These are phyloP conservation scores for Cyberlindnera amylophila DNA, from an alignment of 805 yeast genomes.

Conservation along the genomic window DNA sequence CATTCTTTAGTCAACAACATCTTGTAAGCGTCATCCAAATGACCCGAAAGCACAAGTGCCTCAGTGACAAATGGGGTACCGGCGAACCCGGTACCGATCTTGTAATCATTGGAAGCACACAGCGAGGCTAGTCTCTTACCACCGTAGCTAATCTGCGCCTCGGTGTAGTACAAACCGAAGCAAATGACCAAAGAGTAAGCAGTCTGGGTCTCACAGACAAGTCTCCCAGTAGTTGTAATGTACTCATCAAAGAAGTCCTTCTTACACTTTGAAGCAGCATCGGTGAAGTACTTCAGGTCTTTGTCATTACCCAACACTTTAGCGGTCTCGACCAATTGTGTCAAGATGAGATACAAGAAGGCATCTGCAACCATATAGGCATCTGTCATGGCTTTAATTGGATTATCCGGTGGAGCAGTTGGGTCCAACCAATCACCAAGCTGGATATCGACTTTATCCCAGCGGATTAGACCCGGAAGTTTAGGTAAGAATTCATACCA, in stretches of 20 bases:
- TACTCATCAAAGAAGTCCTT: slow-evolving; percentile 16
- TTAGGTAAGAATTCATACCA: slow-evolving; percentile 21
- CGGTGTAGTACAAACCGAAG: slow-evolving; percentile 11
- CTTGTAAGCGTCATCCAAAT: slow-evolving; percentile 14
- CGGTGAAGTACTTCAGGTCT: slow-evolving; percentile 9
- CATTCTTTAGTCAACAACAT: slow-evolving; percentile 13
- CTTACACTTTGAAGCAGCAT: slow-evolving; percentile 4
- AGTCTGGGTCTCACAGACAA: slow-evolving; percentile 17
- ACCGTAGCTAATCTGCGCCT: slow-evolving; percentile 8
- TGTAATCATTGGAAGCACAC: slow-evolving; percentile 11
- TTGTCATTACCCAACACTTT: slow-evolving; percentile 4
- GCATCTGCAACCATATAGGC: slow-evolving; percentile 21
- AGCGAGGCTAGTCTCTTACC: slow-evolving; percentile 14
- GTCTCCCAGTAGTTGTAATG: slow-evolving; percentile 10
- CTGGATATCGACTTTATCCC: slow-evolving; percentile 15
- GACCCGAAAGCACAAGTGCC: slow-evolving; percentile 12
- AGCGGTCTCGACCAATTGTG: slow-evolving; percentile 12
- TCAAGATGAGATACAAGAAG: slow-evolving; percentile 15
- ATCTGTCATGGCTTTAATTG: slow-evolving; percentile 16
- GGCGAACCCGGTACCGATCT: slow-evolving; percentile 21
- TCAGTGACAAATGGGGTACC: slow-evolving; percentile 21
- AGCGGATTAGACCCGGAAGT: slow-evolving; percentile 13
- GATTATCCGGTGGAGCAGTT: slow-evolving; percentile 21
- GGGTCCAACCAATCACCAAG: slow-evolving; percentile 22
- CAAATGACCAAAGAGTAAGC: slow-evolving; percentile 16